Base-by-base conservation (phyloP, 148 eudicot species). In the Rhododendron mucronatum region DNA sequence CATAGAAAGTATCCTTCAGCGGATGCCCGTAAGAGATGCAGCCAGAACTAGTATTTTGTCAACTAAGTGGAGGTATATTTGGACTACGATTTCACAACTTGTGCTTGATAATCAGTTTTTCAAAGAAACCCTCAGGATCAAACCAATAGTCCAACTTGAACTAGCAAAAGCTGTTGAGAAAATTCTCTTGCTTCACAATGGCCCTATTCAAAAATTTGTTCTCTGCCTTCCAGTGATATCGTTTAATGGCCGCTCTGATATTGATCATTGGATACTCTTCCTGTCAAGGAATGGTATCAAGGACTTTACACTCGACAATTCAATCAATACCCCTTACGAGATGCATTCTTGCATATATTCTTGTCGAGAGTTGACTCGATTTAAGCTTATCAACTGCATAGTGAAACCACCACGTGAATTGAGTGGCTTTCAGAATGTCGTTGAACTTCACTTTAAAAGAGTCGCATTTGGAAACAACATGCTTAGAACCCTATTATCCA, bases 331-430 rank as follows among this genome's bases (percentile, higher is more conserved):
- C 21, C 48, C 71, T 4, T 55, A 81, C 55, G 3, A 33, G 14
- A 18, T 81, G 26, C 83, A 57, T 53, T 53, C 83, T 6, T 81
- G 26, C 57, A 35, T 81, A 21, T 81, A 53, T 33, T 81, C 83
- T 81, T 80, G 82, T 80, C 82, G 39, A n/a, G 39, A 26, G 57
- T 50, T 80, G 63, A 80, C 61, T 48, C 82, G 1, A 6, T 20
- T 80, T 39, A 28, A 80, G 61, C 82, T 81, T 28, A 12, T 9
- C 44, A 81, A 81, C n/a, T 53, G 41, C 37, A 53, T 33, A 53
- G 7, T 81, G 45, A 78, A 55, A 7, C 47, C 28, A 55, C 83
- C 83, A 53, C 47, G 20, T 13, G 57, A 50, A 13, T 50, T 50
- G 5, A 28, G 11, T 47, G 57, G 63, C 63, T 80, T 80, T 50